A percentile compares a stretch with the other conserved stretches of the same genome.
These are phyloP conservation scores for Arachnopeziza araneosa DNA, from an alignment of 2,329 filamentous ascomycete species.

Conservation along the genomic window DNA sequence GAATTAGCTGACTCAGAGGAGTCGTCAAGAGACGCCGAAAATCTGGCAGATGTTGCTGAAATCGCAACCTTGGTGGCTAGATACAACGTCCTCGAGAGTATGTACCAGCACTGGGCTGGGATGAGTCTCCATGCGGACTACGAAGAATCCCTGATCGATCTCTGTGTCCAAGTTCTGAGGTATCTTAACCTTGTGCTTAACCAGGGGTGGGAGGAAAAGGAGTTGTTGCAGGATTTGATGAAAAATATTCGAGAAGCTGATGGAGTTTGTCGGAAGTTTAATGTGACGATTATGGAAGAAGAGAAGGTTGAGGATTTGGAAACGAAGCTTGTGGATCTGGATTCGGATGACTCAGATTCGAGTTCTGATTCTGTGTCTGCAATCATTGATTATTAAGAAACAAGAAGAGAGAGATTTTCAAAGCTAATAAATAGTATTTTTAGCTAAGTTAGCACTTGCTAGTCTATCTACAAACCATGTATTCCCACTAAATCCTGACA, in stretches of 20 bases:
- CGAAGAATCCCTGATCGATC: slow-evolving; percentile 1
- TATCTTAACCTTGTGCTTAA: slow-evolving; percentile 1
- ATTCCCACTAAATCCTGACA: no score
- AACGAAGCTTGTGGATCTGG: not conserved
- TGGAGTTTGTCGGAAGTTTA: not conserved
- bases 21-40: not conserved
- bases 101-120: slow-evolving; percentile 10
- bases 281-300: not conserved
- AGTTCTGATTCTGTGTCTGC: not conserved
- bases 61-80: slow-evolving; percentile 9
- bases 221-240: not conserved
- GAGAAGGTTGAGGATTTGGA: not conserved
- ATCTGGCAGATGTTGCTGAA: slow-evolving; percentile 1
- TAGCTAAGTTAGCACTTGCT: no score
- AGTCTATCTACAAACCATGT: no score
- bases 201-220: not conserved
- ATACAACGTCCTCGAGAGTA: slow-evolving; percentile 15
- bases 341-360: not conserved
- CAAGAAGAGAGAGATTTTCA: not conserved
- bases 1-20: no score
- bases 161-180: slow-evolving; percentile 4
- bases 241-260: slow-evolving; percentile 1
- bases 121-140: slow-evolving; percentile 6
- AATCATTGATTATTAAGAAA: not conserved
- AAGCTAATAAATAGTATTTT: not conserved